Percentiles rank a stretch among this genome's conserved stretches.
Evolutionary conservation across 768 basidiomycete genomes (phyloP).

Genomic region (Lactarius trivialis): DNA sequence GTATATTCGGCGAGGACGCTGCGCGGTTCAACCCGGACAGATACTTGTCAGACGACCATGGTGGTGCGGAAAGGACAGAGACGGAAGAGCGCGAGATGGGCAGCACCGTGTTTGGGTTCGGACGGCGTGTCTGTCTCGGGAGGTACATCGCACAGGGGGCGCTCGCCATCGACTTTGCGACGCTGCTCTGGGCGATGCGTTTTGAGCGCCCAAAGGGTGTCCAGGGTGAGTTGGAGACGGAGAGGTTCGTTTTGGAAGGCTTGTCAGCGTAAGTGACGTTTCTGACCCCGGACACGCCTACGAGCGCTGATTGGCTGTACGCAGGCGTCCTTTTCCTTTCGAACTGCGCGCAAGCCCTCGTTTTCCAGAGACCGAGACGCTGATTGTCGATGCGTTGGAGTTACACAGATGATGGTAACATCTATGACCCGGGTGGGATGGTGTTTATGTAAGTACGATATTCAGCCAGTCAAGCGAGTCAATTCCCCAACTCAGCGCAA

Average conservation of each 20-base stretch:
- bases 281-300: neutral
- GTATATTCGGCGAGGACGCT: neutral
- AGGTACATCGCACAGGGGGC: constrained; percentile 28
- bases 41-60: neutral
- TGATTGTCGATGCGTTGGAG: neutral
- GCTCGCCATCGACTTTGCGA: constrained; percentile 30
- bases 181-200: constrained; percentile 26
- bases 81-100: constrained; percentile 27
- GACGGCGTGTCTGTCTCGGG: constrained; percentile 31
- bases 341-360: constrained; percentile 16
- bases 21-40: neutral
- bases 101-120: constrained; percentile 26
- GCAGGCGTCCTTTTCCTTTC: constrained; percentile 17
- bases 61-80: neutral
- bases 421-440: too few species aligned
- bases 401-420: neutral
- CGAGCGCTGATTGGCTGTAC: neutral
- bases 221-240: constrained; percentile 2
- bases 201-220: constrained; percentile 12
- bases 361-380: constrained; percentile 5
- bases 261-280: constrained; percentile 10
- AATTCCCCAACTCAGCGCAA: too few species aligned
- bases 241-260: neutral
- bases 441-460: too few species aligned
- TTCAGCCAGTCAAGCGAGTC: too few species aligned